These are phyloP conservation scores for Agaricales sp. DNA, from an alignment of 1,284 basidiomycete species.

Conservation along the genomic window DNA sequence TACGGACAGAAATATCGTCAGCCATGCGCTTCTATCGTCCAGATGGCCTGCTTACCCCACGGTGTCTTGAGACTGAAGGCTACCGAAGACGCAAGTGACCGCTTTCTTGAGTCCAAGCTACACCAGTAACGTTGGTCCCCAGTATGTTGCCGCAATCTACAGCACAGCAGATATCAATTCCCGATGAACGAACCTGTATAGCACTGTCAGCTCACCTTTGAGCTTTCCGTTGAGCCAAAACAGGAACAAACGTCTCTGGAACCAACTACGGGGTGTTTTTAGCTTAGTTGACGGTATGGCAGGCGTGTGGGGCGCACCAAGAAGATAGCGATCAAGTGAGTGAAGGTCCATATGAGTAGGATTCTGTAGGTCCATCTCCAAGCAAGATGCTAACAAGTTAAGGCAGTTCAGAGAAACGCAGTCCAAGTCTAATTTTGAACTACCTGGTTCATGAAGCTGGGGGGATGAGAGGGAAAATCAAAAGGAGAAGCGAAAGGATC, in stretches of 20 bases:
- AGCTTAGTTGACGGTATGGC: no score
- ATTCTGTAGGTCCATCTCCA: neutral
- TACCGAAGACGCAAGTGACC: neutral
- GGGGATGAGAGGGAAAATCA: neutral
- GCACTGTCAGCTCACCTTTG: neutral
- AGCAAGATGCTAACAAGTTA: neutral
- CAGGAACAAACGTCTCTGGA: neutral
- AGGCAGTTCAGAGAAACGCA: neutral
- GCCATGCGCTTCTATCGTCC: no score
- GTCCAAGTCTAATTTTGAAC: neutral
- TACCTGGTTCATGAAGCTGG: neutral
- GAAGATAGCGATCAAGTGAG: neutral
- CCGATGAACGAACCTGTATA: neutral
- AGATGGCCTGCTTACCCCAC: neutral
- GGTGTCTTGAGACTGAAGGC: neutral
- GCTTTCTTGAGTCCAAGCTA: neutral
- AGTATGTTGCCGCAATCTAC: neutral
- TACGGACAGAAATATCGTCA: no score
- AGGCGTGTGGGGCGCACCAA: neutral
- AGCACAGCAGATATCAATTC: neutral
- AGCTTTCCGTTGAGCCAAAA: neutral
- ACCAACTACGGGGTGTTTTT: no score
- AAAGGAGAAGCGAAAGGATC: no score
- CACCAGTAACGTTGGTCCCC: neutral
- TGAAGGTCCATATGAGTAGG: neutral